Base-by-base conservation (phyloP, 352 stramenopile species). In the Pythium volutum region DNA sequence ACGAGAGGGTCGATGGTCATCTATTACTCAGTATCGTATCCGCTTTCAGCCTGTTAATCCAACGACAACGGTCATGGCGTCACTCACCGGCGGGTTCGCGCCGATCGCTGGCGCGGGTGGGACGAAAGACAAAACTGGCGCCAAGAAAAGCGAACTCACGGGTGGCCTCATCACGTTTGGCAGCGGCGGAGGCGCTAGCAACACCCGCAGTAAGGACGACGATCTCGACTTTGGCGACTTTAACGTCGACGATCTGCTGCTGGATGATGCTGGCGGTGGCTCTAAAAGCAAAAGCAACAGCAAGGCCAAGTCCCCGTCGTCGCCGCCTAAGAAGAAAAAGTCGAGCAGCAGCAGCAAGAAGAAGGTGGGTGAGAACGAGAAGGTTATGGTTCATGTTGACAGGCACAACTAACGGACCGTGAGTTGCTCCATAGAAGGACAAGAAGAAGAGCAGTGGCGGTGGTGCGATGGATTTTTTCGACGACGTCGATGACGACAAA, bases 151-250 rank as follows among this genome's bases (percentile, higher is more conserved):
- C 11, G 73, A 88, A 29, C 69, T 89, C 34, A 91, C 79, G 1
- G 64, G 79, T 45, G 81, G 81, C 0, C 66, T 89, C 27, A 88
- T 91, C 55, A 84, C 77, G 10, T 77, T 90, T 42, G 62, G 49
- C 53, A 16, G 53, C 20, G n/a, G 55, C 18, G n/a, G 59, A 1
- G 55, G 64, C 1, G 25, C 46, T 4, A 41, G 27, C 33, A 47
- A 22, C 25, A 47, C 58, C 4, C 51, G 29, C 27, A 49, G 51
- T 54, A 69, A 27, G 59, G 61, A 23, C 39, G 63, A 64, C n/a
- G 76, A 83, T 52, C 55, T 80, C 26, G 77, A 87, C 27, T 79
- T 82, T 56, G 65, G 49, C 14, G 75, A 84, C 55, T 83, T 87
- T 43, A 71, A 87, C 47, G 74, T 88, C 2, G 79, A 77, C 34